These are phyloP conservation scores for Pseudocercospora fuligena DNA, from an alignment of 2,329 filamentous ascomycete species.

Conservation along the genomic window DNA sequence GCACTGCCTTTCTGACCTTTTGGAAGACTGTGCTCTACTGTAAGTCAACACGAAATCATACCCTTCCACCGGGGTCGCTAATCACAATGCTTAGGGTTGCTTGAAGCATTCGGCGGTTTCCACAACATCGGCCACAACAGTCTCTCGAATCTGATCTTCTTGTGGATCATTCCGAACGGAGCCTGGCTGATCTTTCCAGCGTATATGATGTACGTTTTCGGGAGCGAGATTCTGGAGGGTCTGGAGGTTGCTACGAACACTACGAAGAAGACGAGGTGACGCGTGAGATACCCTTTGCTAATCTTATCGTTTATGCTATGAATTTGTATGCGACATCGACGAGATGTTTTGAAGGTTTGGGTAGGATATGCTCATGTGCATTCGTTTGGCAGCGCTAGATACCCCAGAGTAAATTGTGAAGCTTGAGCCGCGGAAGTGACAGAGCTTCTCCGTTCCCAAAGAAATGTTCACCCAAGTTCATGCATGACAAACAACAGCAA, in stretches of 20 bases:
- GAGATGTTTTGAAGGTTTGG: neutral
- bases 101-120: conserved; percentile 66
- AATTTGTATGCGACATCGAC: neutral
- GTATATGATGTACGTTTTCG: conserved; percentile 66
- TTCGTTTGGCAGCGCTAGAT: neutral
- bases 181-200: conserved; percentile 67
- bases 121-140: conserved; percentile 67
- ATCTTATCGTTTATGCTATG: neutral
- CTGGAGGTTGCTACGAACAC: conserved; percentile 52
- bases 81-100: conserved; percentile 53
- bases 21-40: conserved; percentile 72
- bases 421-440: neutral
- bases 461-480: neutral
- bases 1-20: conserved; percentile 65
- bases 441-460: neutral
- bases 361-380: neutral
- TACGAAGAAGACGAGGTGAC: conserved; percentile 34
- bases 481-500: neutral
- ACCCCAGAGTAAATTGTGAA: neutral
- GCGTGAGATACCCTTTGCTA: neutral
- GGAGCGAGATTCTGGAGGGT: conserved; percentile 64
- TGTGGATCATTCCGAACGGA: conserved; percentile 71
- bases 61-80: neutral
- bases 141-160: conserved; percentile 55
- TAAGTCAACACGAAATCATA: conserved; percentile 26